These are phyloP conservation scores for Lentinula sp. DNA, from an alignment of 768 basidiomycete species.

Conservation along the genomic window DNA sequence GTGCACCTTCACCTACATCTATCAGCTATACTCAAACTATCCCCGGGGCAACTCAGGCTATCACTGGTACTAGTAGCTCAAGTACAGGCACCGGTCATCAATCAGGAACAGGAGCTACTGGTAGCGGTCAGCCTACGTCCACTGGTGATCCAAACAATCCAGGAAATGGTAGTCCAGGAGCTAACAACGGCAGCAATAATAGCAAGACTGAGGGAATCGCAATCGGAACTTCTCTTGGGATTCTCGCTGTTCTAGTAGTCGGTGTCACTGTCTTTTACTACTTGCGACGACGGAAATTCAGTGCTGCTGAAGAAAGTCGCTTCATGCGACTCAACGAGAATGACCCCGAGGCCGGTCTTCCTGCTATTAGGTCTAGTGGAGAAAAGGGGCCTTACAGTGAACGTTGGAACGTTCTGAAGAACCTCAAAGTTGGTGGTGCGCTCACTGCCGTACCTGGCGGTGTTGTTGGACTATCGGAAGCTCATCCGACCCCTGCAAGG, in stretches of 20 bases:
- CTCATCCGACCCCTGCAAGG: conserved; percentile 25
- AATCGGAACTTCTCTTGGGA: conserved; percentile 57
- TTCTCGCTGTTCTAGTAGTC: conserved; percentile 45
- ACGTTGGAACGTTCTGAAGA: conserved; percentile 4
- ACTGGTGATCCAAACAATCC: conserved; percentile 13
- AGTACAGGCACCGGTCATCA: not conserved
- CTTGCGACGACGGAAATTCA: conserved; percentile 26
- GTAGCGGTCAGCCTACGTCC: conserved; percentile 13
- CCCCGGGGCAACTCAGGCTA: conserved; percentile 25
- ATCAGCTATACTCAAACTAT: conserved; percentile 26
- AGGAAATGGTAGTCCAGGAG: conserved; percentile 13
- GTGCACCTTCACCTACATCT: conserved; percentile 25
- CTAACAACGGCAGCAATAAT: conserved; percentile 11
- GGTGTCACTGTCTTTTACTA: conserved; percentile 38
- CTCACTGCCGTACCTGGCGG: conserved; percentile 21
- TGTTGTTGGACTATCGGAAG: conserved; percentile 10
- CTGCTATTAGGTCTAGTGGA: conserved; percentile 17
- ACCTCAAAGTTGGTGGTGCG: conserved; percentile 15
- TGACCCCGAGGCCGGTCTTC: conserved; percentile 25
- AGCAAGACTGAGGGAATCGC: conserved; percentile 41
- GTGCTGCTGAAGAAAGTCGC: conserved; percentile 14
- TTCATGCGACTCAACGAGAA: conserved; percentile 26
- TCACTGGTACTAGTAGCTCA: not conserved
- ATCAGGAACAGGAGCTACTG: conserved; percentile 12
- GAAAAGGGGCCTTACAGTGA: conserved; percentile 1